A percentile compares a stretch with the other conserved stretches of the same genome.
Conservation (phyloP, 2,329 filamentous ascomycete genomes). For the Leptographium galeiforme region DNA sequence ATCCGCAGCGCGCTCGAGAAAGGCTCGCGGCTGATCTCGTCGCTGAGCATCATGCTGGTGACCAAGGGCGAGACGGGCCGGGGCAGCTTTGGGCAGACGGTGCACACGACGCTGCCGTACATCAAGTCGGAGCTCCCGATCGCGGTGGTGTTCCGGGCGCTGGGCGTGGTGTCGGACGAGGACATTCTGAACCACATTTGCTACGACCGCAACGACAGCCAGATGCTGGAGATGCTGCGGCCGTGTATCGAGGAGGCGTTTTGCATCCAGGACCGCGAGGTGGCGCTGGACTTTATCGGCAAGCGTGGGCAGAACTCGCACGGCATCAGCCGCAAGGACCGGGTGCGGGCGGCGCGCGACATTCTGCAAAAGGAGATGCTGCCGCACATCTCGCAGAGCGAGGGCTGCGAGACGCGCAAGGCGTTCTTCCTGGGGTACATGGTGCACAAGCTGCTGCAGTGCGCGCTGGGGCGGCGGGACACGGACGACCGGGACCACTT, state of each 20-base stretch:
- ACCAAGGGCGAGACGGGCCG: slow-evolving; percentile 71
- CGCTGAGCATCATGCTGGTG: slow-evolving; percentile 79
- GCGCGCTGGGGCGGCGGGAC: slow-evolving; percentile 81
- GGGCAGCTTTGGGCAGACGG: slow-evolving; percentile 72
- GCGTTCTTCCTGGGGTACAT: slow-evolving; percentile 98
- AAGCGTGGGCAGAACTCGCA: slow-evolving; percentile 66
- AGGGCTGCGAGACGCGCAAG: slow-evolving; percentile 90
- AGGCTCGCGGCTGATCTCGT: slow-evolving; percentile 86
- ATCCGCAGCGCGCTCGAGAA: slow-evolving; percentile 95
- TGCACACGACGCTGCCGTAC: slow-evolving; percentile 83
- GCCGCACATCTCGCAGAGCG: slow-evolving; percentile 88
- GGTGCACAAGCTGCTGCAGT: slow-evolving; percentile 91
- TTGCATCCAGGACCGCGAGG: slow-evolving; percentile 87
- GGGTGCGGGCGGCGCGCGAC: slow-evolving; percentile 82
- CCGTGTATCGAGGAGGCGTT: slow-evolving; percentile 96
- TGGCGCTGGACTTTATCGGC: slow-evolving; percentile 88
- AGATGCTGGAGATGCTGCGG: slow-evolving; percentile 95
- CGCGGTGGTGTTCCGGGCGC: slow-evolving; percentile 85
- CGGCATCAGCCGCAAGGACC: slow-evolving; percentile 68
- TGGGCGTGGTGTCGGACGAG: slow-evolving; percentile 93
- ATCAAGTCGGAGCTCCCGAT: slow-evolving; percentile 90
- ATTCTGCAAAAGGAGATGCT: slow-evolving; percentile 95
- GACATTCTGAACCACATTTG: slow-evolving; percentile 97
- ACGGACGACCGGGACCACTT: slow-evolving; percentile 98
- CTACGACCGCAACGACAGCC: slow-evolving; percentile 86